Base-by-base conservation (phyloP, 2,329 filamentous ascomycete genomes). In the Botrytis fragariae region DNA sequence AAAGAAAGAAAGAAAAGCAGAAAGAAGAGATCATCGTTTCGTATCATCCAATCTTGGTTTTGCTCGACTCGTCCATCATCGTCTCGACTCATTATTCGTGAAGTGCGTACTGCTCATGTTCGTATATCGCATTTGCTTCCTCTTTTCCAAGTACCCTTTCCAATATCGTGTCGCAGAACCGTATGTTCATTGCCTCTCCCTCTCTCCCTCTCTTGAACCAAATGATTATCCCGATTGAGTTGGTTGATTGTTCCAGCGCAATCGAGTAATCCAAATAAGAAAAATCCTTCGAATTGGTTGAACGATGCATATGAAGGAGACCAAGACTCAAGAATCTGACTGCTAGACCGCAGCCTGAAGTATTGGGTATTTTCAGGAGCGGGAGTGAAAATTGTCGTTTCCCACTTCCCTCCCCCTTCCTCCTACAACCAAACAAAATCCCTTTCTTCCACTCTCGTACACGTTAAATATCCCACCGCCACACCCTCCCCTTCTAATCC, bases 401-500 rank as follows among this genome's bases (percentile, higher is more conserved):
- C 7, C n/a, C n/a, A 42, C 35, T 37, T 57, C 65, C n/a, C 12
- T 9, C 20, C 22, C 5, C 57, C 14, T 8, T 5, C 35, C 59
- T 63, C 62, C 29, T 72, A 75, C 57, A 75, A 45, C 90, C 90
- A 92, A 25, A 89, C 88, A 76, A 90, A 86, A 81, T 92, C 90
- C 61, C 84, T 84, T 74, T 88, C 87, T 71, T 89, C 89, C 48
- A 92, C 84, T 75, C 84, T 86, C 73, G 88, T 90, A 81, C 90
- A 92, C 18, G 89, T 91, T 80, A 92, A 79, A 83, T 92, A 92
- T 1, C 87, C 86, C 73, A 91, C 77, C 8, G 85, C 84, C 6
- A 82, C 82, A 4, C 82, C 84, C 81, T 97, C 94, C 65, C 97
- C 86, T 82, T 97, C 93, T 20, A 98, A 86, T 70, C 91, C 92